Evolutionary conservation across 1,139 yeast species (phyloP).

Genomic region (Yamadazyma dendronema): DNA sequence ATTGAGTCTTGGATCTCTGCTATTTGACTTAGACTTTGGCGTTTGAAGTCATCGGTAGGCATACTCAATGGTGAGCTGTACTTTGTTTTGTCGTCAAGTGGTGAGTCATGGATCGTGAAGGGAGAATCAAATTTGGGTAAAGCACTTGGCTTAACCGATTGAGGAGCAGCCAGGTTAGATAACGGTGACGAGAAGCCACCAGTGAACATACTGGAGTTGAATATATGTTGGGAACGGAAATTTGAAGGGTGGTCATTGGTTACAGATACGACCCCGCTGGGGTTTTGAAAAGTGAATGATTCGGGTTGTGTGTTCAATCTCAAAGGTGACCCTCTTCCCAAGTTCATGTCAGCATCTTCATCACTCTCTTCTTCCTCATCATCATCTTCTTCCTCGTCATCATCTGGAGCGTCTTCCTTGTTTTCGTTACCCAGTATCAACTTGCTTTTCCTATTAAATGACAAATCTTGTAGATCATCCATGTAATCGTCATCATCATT

Average conservation of each 20-base stretch:
- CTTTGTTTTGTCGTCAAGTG: conserved; percentile 13
- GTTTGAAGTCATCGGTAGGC: conserved; percentile 14
- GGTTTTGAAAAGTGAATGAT: conserved; percentile 10
- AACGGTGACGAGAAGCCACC: conserved; percentile 29
- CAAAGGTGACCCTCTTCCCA: conserved; percentile 21
- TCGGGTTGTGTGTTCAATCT: conserved; percentile 28
- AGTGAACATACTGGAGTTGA: conserved; percentile 10
- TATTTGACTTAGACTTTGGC: neutral
- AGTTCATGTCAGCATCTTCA: conserved; percentile 31
- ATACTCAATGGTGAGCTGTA: conserved; percentile 15
- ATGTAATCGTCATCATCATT: conserved; percentile 1
- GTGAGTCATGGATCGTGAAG: conserved; percentile 23
- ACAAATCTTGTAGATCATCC: neutral
- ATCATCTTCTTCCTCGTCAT: conserved; percentile 16
- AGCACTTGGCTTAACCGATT: conserved; percentile 9
- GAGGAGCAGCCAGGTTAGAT: conserved; percentile 11
- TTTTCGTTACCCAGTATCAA: conserved; percentile 4
- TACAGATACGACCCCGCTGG: conserved; percentile 4
- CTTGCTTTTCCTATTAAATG: conserved; percentile 1
- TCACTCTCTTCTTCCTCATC: conserved; percentile 34
- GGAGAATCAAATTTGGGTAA: conserved; percentile 30
- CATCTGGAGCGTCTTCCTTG: conserved; percentile 13
- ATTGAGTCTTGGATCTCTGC: too few relatives aligned
- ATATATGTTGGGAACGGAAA: conserved; percentile 3
- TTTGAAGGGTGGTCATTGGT: conserved; percentile 5